Evolutionary conservation across 257 asterid species (phyloP).

Genomic region (Hygrophila difformis): DNA sequence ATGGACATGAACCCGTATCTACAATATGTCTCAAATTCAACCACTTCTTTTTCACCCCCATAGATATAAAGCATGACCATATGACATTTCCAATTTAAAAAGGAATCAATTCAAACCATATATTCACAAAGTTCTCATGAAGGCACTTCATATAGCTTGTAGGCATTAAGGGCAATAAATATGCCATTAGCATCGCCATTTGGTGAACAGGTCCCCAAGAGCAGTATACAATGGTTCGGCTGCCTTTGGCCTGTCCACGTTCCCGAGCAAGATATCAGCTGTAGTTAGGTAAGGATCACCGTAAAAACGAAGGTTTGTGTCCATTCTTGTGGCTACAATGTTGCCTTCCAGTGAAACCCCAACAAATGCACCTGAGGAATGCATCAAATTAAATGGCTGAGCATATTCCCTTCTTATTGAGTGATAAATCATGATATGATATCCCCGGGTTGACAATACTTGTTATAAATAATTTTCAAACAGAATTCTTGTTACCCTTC

Average conservation of each 20-base stretch:
- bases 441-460: too few relatives aligned
- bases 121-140: too few relatives aligned
- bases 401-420: neutral
- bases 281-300: conserved; percentile 98
- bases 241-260: conserved; percentile 86
- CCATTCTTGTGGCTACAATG: conserved; percentile 80
- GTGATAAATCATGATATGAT: neutral
- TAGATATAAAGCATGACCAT: too few relatives aligned
- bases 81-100: too few relatives aligned
- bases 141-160: too few relatives aligned
- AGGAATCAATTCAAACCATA: too few relatives aligned
- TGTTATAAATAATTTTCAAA: too few relatives aligned
- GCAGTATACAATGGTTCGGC: conserved; percentile 85
- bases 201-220: conserved; percentile 56
- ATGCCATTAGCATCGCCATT: conserved; percentile 29
- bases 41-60: too few relatives aligned
- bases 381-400: conserved; percentile 8
- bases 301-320: conserved; percentile 80
- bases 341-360: conserved; percentile 96
- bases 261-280: conserved; percentile 82
- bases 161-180: too few relatives aligned
- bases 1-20: too few relatives aligned
- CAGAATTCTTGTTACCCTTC: too few relatives aligned
- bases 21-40: conserved; percentile 30
- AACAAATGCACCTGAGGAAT: conserved; percentile 75